A percentile compares a stretch with the other conserved stretches of the same genome.
Conservation (phyloP, 768 basidiomycete species). For the Calocera cornea region DNA sequence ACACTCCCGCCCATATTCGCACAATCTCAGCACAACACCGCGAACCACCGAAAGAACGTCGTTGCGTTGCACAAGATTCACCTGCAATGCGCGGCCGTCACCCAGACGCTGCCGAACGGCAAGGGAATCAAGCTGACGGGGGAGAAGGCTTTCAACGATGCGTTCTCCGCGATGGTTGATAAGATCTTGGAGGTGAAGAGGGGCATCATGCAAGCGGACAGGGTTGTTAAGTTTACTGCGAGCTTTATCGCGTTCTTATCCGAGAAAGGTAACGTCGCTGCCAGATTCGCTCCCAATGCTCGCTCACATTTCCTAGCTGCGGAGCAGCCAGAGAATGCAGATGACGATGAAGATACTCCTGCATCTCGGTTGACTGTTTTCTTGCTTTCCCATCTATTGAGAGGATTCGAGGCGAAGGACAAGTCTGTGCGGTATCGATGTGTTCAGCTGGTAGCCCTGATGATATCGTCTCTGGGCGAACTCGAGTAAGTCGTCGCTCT, state of each 20-base stretch:
- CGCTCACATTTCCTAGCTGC: slow-evolving; percentile 20
- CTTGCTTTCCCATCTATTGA: slow-evolving; percentile 56
- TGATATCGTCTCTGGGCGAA: slow-evolving; percentile 67
- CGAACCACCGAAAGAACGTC: slow-evolving; percentile 84
- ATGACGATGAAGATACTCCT: slow-evolving; percentile 46
- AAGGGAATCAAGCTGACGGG: slow-evolving; percentile 47
- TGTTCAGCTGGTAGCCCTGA: slow-evolving; percentile 59
- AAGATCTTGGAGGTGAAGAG: slow-evolving; percentile 64
- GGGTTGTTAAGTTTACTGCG: slow-evolving; percentile 68
- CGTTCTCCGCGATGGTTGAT: slow-evolving; percentile 45
- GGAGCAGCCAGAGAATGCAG: slow-evolving; percentile 31
- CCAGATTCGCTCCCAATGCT: not conserved
- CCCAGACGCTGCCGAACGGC: slow-evolving; percentile 38
- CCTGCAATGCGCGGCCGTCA: slow-evolving; percentile 41
- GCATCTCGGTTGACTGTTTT: slow-evolving; percentile 54
- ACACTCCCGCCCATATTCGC: slow-evolving; percentile 55
- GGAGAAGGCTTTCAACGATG: slow-evolving; percentile 60
- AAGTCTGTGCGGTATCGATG: slow-evolving; percentile 74
- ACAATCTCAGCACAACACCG: slow-evolving; percentile 55
- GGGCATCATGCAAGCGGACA: slow-evolving; percentile 59
- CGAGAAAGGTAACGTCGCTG: slow-evolving; percentile 65
- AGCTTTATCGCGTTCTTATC: slow-evolving; percentile 63
- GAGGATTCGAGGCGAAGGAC: slow-evolving; percentile 74
- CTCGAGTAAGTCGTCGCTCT: slow-evolving; percentile 53
- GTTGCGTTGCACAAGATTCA: slow-evolving; percentile 74